A percentile compares a stretch with the other conserved stretches of the same genome.
Conservation (phyloP, 2,329 filamentous ascomycete genomes). For the Penicillium sp. region DNA sequence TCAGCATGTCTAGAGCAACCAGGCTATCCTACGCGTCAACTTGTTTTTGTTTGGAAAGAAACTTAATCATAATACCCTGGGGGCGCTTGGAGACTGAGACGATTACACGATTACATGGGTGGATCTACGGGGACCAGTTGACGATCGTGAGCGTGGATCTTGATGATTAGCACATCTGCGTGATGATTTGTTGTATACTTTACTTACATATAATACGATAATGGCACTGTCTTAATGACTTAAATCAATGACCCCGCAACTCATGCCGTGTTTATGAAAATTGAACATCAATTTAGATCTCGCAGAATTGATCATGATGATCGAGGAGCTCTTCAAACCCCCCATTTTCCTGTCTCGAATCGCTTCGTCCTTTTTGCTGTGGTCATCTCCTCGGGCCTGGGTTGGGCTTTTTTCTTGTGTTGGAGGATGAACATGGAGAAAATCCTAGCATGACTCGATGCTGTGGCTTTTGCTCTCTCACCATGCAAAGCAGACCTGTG, state of each 20-base stretch:
- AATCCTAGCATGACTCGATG: slow-evolving; percentile 32
- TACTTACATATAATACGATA: background rate
- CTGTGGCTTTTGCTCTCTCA: slow-evolving; percentile 32
- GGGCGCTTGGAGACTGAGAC: background rate
- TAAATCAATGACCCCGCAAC: background rate
- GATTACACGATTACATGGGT: slow-evolving; percentile 1
- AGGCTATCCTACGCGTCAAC: background rate
- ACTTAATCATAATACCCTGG: background rate
- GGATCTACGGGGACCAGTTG: background rate
- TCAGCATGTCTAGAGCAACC: background rate
- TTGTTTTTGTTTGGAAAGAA: background rate
- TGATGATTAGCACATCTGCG: background rate
- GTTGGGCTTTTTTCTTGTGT: slow-evolving; percentile 41
- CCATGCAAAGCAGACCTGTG: too few species aligned
- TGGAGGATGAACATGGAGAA: background rate
- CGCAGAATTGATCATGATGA: background rate
- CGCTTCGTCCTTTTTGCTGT: slow-evolving; percentile 55
- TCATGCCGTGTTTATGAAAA: background rate
- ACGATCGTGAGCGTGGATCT: background rate
- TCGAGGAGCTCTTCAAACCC: background rate
- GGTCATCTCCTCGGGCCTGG: slow-evolving; percentile 59
- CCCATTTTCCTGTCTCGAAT: slow-evolving; percentile 54
- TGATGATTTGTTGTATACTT: background rate
- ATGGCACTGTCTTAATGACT: slow-evolving; percentile 3
- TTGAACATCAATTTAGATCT: background rate